Percentiles rank a stretch among this genome's conserved stretches.
Evolutionary conservation across 208 protist genomes (phyloP).

Genomic region (Leishmania amazonensis): DNA sequence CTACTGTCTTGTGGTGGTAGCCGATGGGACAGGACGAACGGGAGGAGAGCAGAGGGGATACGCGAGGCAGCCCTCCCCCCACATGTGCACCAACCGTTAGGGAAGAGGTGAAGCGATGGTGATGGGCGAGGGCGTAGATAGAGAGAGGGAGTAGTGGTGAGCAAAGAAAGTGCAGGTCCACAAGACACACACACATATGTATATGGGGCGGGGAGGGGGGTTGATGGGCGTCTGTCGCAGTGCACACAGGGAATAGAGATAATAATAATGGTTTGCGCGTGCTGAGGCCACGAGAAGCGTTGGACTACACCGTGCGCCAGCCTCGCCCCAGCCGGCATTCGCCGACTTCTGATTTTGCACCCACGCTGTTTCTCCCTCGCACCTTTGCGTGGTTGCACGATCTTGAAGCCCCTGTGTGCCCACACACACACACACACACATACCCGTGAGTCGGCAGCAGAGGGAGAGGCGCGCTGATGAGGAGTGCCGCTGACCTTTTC

Average conservation of each 20-base stretch:
- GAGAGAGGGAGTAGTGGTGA: not conserved
- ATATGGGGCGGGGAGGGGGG: not conserved
- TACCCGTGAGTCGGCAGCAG: not conserved
- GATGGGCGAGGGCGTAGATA: not conserved
- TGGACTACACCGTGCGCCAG: not conserved
- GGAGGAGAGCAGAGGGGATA: not conserved
- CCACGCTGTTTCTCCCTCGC: not conserved
- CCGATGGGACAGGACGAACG: not conserved
- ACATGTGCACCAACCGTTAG: not conserved
- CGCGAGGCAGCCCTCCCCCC: not conserved
- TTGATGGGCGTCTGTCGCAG: not conserved
- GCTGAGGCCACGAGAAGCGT: not conserved
- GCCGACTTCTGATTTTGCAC: not conserved
- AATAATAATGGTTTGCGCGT: not conserved
- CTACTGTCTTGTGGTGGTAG: not conserved
- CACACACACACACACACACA: not conserved
- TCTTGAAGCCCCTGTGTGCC: not conserved
- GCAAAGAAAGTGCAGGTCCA: not conserved
- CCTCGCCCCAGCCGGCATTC: not conserved
- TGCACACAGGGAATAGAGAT: not conserved
- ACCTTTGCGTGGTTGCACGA: not conserved
- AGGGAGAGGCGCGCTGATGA: not conserved
- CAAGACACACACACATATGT: not conserved
- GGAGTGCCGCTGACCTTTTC: not conserved
- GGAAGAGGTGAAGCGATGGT: not conserved